Percentiles rank a stretch among this genome's conserved stretches.
Evolutionary conservation across 73 alveolate species (phyloP).

Genomic region (Symbiodinium natans): DNA sequence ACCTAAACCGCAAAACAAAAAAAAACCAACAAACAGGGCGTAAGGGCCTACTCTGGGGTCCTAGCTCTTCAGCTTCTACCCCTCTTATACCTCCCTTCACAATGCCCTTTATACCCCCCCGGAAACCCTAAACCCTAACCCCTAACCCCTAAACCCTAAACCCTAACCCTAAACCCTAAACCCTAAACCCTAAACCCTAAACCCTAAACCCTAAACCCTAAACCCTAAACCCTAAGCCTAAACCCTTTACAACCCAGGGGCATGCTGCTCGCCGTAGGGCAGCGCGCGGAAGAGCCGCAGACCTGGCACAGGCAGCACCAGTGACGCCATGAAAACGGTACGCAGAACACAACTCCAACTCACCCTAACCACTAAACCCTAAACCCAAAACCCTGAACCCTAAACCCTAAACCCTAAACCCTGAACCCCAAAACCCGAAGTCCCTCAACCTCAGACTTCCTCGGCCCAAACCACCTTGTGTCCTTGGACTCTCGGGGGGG

Average conservation of each 20-base stretch:
- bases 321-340: no score
- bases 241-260: background rate
- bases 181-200: background rate
- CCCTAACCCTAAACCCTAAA: background rate
- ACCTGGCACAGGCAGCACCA: slow-evolving; percentile 67
- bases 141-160: background rate
- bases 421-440: no score
- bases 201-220: background rate
- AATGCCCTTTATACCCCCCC: background rate
- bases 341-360: no score
- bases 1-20: background rate
- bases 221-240: background rate
- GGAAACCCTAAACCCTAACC: background rate
- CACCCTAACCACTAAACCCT: no score
- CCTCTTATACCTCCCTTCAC: no score
- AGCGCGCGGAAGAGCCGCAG: slow-evolving; percentile 54
- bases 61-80: no score
- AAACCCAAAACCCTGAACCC: no score
- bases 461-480: background rate
- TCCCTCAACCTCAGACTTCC: no score
- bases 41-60: no score
- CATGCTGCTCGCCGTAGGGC: slow-evolving; percentile 49
- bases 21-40: no score
- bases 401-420: no score
- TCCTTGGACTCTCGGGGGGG: no score